Conservation (phyloP, 1,284 basidiomycete genomes). For the Vanrija pseudolonga region DNA sequence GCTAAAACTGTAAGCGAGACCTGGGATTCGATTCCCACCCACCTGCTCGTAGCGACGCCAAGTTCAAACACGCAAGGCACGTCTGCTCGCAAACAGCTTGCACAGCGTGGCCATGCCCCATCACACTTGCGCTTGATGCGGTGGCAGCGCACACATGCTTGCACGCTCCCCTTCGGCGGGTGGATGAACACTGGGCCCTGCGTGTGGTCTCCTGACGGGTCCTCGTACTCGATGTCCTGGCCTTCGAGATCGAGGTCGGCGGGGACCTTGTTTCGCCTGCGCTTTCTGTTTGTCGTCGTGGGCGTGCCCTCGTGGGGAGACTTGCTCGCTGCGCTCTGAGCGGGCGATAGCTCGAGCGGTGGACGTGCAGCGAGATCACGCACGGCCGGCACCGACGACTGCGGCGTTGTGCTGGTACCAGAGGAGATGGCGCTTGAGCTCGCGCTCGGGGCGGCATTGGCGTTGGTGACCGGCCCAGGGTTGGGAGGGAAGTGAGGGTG, state of each 20-base stretch:
- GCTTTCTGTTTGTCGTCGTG: no score
- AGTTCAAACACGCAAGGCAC: constrained; percentile 44
- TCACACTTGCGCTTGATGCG: constrained; percentile 46
- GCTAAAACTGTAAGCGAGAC: constrained; percentile 1
- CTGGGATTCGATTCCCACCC: constrained; percentile 3
- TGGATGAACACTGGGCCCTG: constrained; percentile 39
- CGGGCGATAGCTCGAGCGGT: no score
- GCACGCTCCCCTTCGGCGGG: constrained; percentile 34
- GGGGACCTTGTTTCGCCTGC: no score
- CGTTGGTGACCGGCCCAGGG: no score
- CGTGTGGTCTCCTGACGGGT: constrained; percentile 29
- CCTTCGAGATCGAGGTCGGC: constrained; percentile 8
- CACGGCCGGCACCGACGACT: no score
- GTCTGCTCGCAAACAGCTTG: constrained; percentile 37
- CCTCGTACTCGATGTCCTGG: constrained; percentile 30
- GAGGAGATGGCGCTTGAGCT: no score
- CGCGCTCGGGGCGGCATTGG: no score
- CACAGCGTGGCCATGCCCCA: constrained; percentile 35
- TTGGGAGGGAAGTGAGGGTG: no score
- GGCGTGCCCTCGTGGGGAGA: no score
- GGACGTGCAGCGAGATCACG: no score
- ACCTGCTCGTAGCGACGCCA: constrained; percentile 38
- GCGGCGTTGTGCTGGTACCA: no score
- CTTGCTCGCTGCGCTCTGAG: no score
- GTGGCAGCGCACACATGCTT: constrained; percentile 44